Evolutionary conservation across 176 grass and related monocot genomes (phyloP).

Genomic region (Triticum urartu): DNA sequence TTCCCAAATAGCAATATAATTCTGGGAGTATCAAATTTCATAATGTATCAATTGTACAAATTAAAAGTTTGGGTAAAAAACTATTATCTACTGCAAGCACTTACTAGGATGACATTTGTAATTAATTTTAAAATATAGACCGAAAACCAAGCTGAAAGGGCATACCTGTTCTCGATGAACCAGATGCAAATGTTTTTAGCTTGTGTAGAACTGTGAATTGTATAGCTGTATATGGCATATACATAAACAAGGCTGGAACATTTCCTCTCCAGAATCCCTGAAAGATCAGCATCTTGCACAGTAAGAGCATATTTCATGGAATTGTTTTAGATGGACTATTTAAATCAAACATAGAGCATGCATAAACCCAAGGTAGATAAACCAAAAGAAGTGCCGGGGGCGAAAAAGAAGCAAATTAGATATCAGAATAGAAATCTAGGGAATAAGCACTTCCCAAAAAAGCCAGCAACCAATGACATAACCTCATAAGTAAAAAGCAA

Average conservation of each 20-base stretch:
- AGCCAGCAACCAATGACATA: constrained; percentile 1
- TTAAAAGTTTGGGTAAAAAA: neutral
- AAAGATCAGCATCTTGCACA: constrained; percentile 13
- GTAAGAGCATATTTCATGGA: constrained; percentile 21
- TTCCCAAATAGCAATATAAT: neutral
- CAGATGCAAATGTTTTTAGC: constrained; percentile 90
- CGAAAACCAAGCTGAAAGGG: neutral
- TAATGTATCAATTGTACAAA: neutral
- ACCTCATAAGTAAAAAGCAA: neutral
- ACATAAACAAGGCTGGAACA: constrained; percentile 87
- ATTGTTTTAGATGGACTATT: neutral
- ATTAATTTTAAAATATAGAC: neutral
- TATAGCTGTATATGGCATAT: constrained; percentile 99
- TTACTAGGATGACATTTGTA: neutral
- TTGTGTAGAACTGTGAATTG: constrained; percentile 94
- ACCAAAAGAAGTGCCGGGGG: neutral
- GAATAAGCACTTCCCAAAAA: neutral
- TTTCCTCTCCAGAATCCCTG: constrained; percentile 99
- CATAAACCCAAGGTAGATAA: neutral
- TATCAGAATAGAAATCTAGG: neutral
- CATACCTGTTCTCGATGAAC: constrained; percentile 85
- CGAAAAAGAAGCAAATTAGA: neutral
- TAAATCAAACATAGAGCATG: neutral
- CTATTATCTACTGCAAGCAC: neutral
- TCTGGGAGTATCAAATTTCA: neutral